Base-by-base conservation (phyloP, 805 yeast genomes). In the Candida easanensis region DNA sequence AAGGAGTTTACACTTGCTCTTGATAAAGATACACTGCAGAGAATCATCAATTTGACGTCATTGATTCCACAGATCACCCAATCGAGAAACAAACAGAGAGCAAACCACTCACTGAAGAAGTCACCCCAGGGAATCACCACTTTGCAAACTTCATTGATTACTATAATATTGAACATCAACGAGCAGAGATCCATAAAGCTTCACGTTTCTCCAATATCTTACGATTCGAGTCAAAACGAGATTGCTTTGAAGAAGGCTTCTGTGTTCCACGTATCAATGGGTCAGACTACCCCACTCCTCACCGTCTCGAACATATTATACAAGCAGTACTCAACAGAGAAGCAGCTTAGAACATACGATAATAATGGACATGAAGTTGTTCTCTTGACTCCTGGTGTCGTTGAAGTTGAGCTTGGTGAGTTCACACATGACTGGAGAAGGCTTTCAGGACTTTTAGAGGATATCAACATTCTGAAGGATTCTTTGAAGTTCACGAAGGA, bases 181-280 rank as follows among this genome's bases (percentile, higher is more conserved):
- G 44, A 38, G 4, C 21, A 34, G 4, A 33, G 14, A 1, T 9
- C 20, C 0, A 4, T 76, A 4, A 58, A 52, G 21, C 25, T 59
- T 0, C 58, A 64, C 2, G 40, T 75, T 0, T 62, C 69, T 10
- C 83, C 84, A 1, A 48, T 78, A 1, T 66, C 76, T 0, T 74
- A 56, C 47, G 70, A 69, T 38, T 64, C 74, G 9, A 39, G 52
- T 1, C 57, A 58, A 4, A 62, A 64, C 4, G 55, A 53, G 4
- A 39, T 76, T 10, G 58, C 53, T 4, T 55, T 74, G 6, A 65
- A 65, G 5, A 66, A 66, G 37, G 44, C 72, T 2, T 27, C 60
- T 2, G 16, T 70, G 2, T 34, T 28, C 11, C 39, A 28, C 4
- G 25, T 36, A 1, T 45, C 20, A 11, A 52, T 56, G 15, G 50